Conservation (phyloP, 2,329 filamentous ascomycete genomes). For the Botrytis elliptica region DNA sequence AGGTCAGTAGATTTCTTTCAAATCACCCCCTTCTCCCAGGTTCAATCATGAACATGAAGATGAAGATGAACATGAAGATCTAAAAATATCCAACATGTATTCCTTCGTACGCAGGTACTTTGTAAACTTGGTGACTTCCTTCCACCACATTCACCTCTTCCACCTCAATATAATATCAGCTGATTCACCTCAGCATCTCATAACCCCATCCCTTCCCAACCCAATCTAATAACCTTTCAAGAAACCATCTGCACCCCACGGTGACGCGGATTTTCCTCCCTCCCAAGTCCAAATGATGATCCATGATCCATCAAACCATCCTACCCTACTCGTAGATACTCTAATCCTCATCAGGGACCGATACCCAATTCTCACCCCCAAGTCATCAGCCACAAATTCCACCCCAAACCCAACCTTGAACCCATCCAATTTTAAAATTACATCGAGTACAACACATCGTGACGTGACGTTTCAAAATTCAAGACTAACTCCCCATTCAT, state of each 20-base stretch:
- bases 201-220: not conserved
- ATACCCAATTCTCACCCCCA: too few relatives aligned
- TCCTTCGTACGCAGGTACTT: not conserved
- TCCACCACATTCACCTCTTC: not conserved
- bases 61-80: not conserved
- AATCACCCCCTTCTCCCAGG: not conserved
- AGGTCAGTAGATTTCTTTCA: not conserved
- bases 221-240: not conserved
- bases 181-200: not conserved
- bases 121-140: not conserved
- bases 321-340: too few relatives aligned
- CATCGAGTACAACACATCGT: constrained; percentile 36
- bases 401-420: not conserved
- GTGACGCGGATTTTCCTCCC: not conserved
- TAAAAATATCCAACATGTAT: not conserved
- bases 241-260: constrained; percentile 16
- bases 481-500: too few relatives aligned
- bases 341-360: not conserved
- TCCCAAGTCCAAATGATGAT: not conserved
- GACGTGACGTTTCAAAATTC: constrained; percentile 13
- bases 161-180: not conserved
- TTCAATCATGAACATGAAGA: not conserved
- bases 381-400: not conserved
- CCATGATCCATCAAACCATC: not conserved
- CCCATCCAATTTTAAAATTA: constrained; percentile 30